These are phyloP conservation scores for Metschnikowia arizonensis DNA, from an alignment of 805 yeast species.

Conservation along the genomic window DNA sequence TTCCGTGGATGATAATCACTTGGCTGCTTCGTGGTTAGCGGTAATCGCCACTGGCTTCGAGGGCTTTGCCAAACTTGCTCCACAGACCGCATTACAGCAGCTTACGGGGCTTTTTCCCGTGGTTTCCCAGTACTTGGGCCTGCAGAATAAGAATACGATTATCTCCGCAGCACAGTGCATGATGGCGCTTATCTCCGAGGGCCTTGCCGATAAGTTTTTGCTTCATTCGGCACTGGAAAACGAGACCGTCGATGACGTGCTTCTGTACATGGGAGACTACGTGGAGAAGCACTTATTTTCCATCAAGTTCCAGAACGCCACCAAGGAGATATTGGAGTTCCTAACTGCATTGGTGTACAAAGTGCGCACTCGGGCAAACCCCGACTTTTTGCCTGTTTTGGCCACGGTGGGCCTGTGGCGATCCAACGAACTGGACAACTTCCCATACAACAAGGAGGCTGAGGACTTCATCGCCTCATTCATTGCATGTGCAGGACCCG, in stretches of 20 bases:
- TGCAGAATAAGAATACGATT: slow-evolving; percentile 62
- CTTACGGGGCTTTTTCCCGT: slow-evolving; percentile 47
- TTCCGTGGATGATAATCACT: slow-evolving; percentile 71
- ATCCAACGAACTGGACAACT: slow-evolving; percentile 65
- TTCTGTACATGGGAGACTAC: slow-evolving; percentile 49
- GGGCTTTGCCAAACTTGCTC: slow-evolving; percentile 32
- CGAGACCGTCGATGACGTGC: slow-evolving; percentile 52
- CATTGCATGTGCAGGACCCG: slow-evolving; percentile 81
- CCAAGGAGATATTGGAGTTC: slow-evolving; percentile 68
- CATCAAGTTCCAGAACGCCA: slow-evolving; percentile 71
- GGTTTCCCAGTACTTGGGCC: slow-evolving; percentile 60
- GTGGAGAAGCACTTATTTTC: slow-evolving; percentile 56
- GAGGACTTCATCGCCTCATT: slow-evolving; percentile 80
- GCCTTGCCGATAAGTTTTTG: slow-evolving; percentile 57
- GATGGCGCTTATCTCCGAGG: slow-evolving; percentile 68
- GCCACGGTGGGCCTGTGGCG: slow-evolving; percentile 83
- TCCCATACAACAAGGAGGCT: slow-evolving; percentile 66
- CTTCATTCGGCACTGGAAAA: slow-evolving; percentile 44
- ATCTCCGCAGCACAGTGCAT: slow-evolving; percentile 83
- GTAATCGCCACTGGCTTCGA: slow-evolving; percentile 79
- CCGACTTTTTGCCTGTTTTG: slow-evolving; percentile 63
- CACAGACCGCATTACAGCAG: slow-evolving; percentile 47
- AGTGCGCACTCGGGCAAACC: slow-evolving; percentile 62
- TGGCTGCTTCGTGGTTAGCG: slow-evolving; percentile 94
- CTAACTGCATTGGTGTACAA: slow-evolving; percentile 58